Evolutionary conservation across 2,329 filamentous ascomycete species (phyloP), one percentile per base, ranked within the genome.

Genomic region (Microcyclosporella mali): DNA sequence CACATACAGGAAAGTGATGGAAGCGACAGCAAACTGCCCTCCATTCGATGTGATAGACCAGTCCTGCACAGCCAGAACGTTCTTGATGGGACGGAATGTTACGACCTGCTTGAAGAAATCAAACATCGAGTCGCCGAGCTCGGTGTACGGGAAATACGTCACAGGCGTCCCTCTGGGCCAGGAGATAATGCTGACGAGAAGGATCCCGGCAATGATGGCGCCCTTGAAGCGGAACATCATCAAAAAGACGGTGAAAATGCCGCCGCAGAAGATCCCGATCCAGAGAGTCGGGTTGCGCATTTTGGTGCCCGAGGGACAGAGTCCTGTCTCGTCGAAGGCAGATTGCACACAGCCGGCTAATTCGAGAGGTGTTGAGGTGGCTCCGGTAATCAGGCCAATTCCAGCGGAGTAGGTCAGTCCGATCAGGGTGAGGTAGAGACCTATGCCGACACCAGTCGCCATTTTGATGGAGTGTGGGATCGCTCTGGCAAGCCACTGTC

Each of bases 31-130:
- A 58, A 94, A 94, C 58, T 92, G 82, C 3, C 79, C 79, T 9
- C 83, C 81, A 44, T 87, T 80, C 3, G 71, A 71, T 6, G 73
- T 68, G 17, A 94, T 71, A 54, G 84, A 70, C 82, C 85, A 94
- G 44, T 87, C 70, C 59, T 88, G 84, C 1, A 82, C 86, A 27
- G 73, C 75, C 11, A 94, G 73, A 3, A 78, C 81, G 37, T 77
- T 74, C 48, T 74, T 61, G 60, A 94, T 94, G 4, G 79, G 76
- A 60, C 90, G 86, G 71, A 94, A 92, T 17, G 82, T 81, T 32
- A 90, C 87, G 2, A 94, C 85, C 61, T 88, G 77, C 64, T 85
- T 88, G 77, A 94, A 94, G 67, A 94, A 94, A 56, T 89, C 73
- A 64, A 94, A 94, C 31, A 70, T 70, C 56, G 74, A 74, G 62